phyloP scores from a whole-genome alignment of 345 rosid genomes.

The rapeseed (Brassica napus) region DNA sequence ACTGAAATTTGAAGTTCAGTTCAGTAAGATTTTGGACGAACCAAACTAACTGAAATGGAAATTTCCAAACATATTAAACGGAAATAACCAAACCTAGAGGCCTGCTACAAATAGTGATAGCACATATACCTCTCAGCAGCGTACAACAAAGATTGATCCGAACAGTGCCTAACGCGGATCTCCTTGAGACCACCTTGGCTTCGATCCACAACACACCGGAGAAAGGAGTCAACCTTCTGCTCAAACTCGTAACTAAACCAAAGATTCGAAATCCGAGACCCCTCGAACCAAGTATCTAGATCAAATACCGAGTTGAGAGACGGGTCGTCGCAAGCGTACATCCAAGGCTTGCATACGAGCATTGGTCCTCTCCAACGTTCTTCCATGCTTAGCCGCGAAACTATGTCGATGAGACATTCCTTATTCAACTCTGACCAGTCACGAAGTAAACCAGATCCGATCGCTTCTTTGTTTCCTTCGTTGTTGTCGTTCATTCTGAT shows the following conservation, averaged over 20 bases:
- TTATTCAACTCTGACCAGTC: not conserved
- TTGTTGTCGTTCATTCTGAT: not conserved
- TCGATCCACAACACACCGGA: slow-evolving; percentile 1
- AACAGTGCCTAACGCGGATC: not conserved
- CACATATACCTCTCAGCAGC: not conserved
- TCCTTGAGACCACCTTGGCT: slow-evolving; percentile 1
- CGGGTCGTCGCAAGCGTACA: not conserved
- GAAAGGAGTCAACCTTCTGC: not conserved
- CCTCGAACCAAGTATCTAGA: not conserved
- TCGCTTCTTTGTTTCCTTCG: not conserved
- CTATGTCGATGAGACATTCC: not conserved
- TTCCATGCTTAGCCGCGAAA: not conserved
- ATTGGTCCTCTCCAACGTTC: not conserved
- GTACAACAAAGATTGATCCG: not conserved
- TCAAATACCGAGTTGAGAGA: not conserved
- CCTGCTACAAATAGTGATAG: too few relatives aligned
- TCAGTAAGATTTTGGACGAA: too few relatives aligned
- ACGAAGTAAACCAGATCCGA: not conserved
- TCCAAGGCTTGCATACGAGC: not conserved
- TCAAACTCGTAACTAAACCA: not conserved
- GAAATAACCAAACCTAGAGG: too few relatives aligned
- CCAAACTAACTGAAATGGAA: too few relatives aligned
- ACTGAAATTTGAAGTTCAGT: too few relatives aligned
- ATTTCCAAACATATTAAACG: too few relatives aligned
- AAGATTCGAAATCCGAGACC: not conserved